Evolutionary conservation across 2,329 filamentous ascomycete genomes (phyloP), one percentile per base, ranked within the genome.

Genomic region (Plectosphaerella sp.): DNA sequence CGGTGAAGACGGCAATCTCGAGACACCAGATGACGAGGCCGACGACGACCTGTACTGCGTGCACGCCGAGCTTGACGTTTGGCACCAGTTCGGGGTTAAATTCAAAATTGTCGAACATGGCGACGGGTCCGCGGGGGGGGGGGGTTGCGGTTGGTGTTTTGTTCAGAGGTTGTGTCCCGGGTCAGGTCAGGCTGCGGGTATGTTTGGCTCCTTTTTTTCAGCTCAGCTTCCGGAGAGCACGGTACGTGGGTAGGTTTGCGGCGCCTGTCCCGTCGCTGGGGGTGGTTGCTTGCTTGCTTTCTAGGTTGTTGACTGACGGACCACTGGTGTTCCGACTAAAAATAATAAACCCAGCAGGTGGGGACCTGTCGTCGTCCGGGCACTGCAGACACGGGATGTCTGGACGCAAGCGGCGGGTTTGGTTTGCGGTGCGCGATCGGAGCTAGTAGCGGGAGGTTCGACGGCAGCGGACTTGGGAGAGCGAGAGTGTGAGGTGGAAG

Each of bases 1-100:
- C 69, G 41, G 72, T 72, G 62, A 86, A 84, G 45, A 86, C 74
- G 22, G 78, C 72, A 59, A 87, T 84, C 58, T 81, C 79, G 54
- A 87, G 70, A 53, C 76, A 72, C 74, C 82, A 86, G 59, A 77
- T 70, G 22, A 84, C 71, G 46, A 85, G 72, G 45, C 72, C 77
- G 22, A 83, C 60, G 46, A 80, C 57, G 53, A 78, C 73, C 69
- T 87, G 83, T 52, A 71, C 64, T 49, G 72, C 67, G 67, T 87
- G 84, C 42, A 84, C 64, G 50, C 72, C 75, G 53, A 86, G 67
- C 69, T 87, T 87, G 67, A 76, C 66, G 55, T 67, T 67, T 50
- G 81, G 80, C 42, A 84, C 70, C 58, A 73, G 69, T 61, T 82
- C 76, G 39, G 79, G 71, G 62, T 83, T 72, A 63, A 79, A 68